Evolutionary conservation across 2,329 filamentous ascomycete genomes (phyloP).

Genomic region (Cladorrhinum sp.): DNA sequence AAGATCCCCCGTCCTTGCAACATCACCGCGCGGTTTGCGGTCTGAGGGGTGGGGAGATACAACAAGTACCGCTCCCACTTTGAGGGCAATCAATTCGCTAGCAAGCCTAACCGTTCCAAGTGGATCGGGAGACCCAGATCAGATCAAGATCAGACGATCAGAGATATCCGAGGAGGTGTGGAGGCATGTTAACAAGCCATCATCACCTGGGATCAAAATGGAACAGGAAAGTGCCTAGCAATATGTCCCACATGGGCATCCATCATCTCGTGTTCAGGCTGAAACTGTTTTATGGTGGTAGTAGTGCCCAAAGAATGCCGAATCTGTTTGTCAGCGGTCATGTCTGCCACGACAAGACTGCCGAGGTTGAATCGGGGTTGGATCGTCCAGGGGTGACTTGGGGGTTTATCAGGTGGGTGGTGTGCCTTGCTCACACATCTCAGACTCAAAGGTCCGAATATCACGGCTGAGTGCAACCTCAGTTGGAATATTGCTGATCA

Average conservation of each 20-base stretch:
- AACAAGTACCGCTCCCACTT: not conserved
- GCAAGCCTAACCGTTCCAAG: not conserved
- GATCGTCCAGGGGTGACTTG: not conserved
- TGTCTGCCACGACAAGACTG: not conserved
- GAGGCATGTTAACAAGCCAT: not conserved
- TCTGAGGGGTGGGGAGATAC: not conserved
- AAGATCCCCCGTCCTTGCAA: not conserved
- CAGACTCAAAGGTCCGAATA: not conserved
- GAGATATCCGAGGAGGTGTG: slow-evolving; percentile 10
- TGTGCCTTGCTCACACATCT: not conserved
- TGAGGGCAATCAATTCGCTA: not conserved
- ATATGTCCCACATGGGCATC: slow-evolving; percentile 10
- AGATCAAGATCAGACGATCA: not conserved
- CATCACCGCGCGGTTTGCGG: not conserved
- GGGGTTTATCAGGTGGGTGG: not conserved
- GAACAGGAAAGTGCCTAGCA: not conserved
- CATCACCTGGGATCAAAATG: not conserved
- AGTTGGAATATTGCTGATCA: not conserved
- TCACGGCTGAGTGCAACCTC: not conserved
- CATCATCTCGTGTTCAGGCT: slow-evolving; percentile 20
- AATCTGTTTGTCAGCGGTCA: too few species aligned
- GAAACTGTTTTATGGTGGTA: slow-evolving; percentile 9
- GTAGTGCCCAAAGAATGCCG: slow-evolving; percentile 16
- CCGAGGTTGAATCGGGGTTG: not conserved
- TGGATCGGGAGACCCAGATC: not conserved